These are phyloP conservation scores for Nyctanthes arbortristis DNA, from an alignment of 257 asterid genomes.

Conservation along the genomic window DNA sequence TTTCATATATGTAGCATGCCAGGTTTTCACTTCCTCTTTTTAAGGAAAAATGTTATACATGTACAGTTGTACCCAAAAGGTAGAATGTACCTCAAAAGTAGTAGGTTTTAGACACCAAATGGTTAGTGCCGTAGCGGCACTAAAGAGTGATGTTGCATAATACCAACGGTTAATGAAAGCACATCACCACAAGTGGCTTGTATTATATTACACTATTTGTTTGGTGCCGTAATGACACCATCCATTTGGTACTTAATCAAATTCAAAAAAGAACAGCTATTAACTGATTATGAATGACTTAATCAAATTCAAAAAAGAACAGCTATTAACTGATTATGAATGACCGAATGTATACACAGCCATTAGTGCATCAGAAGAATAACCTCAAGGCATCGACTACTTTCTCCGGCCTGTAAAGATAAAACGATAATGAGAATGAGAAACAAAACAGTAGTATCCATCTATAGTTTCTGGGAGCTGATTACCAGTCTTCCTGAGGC, in stretches of 20 bases:
- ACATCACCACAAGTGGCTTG: too few relatives aligned
- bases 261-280: not conserved
- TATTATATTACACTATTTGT: too few relatives aligned
- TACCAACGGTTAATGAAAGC: too few relatives aligned
- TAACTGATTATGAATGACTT: not conserved
- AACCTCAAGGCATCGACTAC: slow-evolving; percentile 65
- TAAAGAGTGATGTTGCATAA: too few relatives aligned
- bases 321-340: not conserved
- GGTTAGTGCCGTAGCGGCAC: too few relatives aligned
- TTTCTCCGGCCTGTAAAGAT: slow-evolving; percentile 81
- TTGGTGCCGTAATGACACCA: too few relatives aligned
- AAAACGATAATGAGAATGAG: slow-evolving; percentile 11
- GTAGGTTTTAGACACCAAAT: too few relatives aligned
- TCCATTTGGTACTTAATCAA: too few relatives aligned
- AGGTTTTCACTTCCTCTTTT: too few relatives aligned
- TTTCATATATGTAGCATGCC: too few relatives aligned
- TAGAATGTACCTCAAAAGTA: not conserved
- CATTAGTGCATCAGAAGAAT: slow-evolving; percentile 39
- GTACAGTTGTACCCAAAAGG: not conserved
- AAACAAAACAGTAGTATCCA: slow-evolving; percentile 8
- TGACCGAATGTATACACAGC: not conserved
- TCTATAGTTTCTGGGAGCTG: not conserved
- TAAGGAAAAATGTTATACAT: not conserved
- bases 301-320: too few relatives aligned
- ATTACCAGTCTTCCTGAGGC: slow-evolving; percentile 99